Percentiles rank a stretch among this genome's conserved stretches.
Conservation (phyloP, 331 rosid genomes). For the Spiraea crenata region DNA sequence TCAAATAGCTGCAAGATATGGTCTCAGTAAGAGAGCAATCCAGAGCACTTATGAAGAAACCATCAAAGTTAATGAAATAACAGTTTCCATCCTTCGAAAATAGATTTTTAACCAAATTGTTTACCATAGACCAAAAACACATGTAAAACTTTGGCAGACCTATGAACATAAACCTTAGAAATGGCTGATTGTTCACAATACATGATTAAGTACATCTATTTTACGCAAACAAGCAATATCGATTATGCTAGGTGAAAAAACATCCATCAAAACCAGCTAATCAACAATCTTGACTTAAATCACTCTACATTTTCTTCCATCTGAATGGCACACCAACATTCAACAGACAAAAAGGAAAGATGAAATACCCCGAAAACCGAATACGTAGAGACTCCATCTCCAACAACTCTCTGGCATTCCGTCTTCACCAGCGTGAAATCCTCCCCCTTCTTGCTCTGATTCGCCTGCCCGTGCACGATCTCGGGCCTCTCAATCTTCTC, state of each 20-base stretch:
- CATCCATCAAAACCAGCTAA: constrained; percentile 18
- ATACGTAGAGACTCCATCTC: constrained; percentile 88
- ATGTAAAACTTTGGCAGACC: constrained; percentile 6
- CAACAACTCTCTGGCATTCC: constrained; percentile 77
- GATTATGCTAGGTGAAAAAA: neutral
- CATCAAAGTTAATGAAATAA: neutral
- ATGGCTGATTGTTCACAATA: neutral
- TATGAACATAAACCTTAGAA: neutral
- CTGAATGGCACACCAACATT: neutral
- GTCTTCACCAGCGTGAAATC: constrained; percentile 77
- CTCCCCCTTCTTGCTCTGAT: constrained; percentile 93
- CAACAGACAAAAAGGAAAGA: neutral
- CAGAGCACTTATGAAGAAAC: neutral
- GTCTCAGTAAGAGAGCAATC: constrained; percentile 16
- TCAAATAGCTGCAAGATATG: constrained; percentile 80
- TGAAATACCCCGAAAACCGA: constrained; percentile 83
- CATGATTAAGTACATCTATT: constrained; percentile 1
- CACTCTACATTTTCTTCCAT: neutral
- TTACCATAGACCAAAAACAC: neutral
- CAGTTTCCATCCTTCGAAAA: too few species aligned
- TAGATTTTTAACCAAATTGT: neutral
- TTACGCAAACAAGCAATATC: neutral
- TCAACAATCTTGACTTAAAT: neutral
- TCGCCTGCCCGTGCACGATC: constrained; percentile 65
- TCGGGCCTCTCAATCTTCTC: constrained; percentile 88